A percentile compares a stretch with the other conserved stretches of the same genome.
These are phyloP conservation scores for Trypanosoma rangeli DNA, from an alignment of 208 protist species.

Conservation along the genomic window DNA sequence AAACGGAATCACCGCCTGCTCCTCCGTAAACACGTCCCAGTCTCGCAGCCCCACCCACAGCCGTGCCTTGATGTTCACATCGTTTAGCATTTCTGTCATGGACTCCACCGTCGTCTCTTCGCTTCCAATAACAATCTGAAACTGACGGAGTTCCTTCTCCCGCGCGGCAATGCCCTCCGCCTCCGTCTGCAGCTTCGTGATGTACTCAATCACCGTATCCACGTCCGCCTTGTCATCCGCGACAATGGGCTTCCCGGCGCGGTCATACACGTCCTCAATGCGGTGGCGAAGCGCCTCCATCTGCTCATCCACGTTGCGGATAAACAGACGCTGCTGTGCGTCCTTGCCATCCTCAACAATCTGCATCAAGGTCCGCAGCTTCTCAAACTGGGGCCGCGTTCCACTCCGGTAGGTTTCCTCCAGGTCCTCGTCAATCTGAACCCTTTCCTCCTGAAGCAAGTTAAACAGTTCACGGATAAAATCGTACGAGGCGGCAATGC, in stretches of 20 bases:
- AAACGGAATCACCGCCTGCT: slow-evolving; percentile 63
- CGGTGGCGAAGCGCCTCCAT: slow-evolving; percentile 88
- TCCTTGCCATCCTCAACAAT: slow-evolving; percentile 89
- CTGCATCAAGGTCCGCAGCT: slow-evolving; percentile 88
- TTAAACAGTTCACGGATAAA: slow-evolving; percentile 90
- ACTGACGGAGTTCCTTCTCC: slow-evolving; percentile 86
- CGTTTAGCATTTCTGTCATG: slow-evolving; percentile 90
- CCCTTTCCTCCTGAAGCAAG: slow-evolving; percentile 88
- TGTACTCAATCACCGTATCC: slow-evolving; percentile 81
- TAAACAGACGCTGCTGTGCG: slow-evolving; percentile 89
- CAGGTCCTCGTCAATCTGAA: slow-evolving; percentile 80
- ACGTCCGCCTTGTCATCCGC: slow-evolving; percentile 80
- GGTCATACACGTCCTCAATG: slow-evolving; percentile 88
- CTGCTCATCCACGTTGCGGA: slow-evolving; percentile 91
- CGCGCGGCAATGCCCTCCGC: slow-evolving; percentile 81
- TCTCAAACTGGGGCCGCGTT: slow-evolving; percentile 92
- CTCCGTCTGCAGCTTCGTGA: slow-evolving; percentile 74
- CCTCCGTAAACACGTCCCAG: slow-evolving; percentile 79
- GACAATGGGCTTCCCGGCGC: slow-evolving; percentile 87
- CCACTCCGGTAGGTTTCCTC: slow-evolving; percentile 92
- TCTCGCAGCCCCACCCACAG: slow-evolving; percentile 88
- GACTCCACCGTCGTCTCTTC: slow-evolving; percentile 91
- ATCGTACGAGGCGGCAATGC: slow-evolving; percentile 81
- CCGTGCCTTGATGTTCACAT: slow-evolving; percentile 88
- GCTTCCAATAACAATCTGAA: slow-evolving; percentile 87